Evolutionary conservation across 2,329 filamentous ascomycete genomes (phyloP), one percentile per base, ranked within the genome.

Genomic region (Fusarium sp.): DNA sequence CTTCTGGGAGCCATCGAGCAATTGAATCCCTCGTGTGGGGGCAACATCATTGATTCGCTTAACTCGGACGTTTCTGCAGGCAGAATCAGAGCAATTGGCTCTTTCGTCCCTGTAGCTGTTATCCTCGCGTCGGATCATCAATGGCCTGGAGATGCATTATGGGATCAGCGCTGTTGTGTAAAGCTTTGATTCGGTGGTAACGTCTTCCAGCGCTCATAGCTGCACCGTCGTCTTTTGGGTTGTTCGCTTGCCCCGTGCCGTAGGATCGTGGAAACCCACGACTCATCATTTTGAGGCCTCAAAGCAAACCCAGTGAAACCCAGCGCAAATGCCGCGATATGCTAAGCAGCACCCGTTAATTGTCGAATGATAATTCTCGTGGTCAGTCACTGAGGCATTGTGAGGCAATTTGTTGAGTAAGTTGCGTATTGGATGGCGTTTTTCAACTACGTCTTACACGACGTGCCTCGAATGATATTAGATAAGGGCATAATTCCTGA

Each of bases 141-240:
- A 52, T 50, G 28, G 29, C 26, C 34, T 39, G 47, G 47, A 28
- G 52, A 51, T 26, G 45, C 26, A 38, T 58, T 34, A 39, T 43
- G 51, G 40, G 61, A 69, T 68, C 64, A 36, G 64, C 59, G 38
- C 22, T 57, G 55, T 58, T 52, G 53, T 44, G 52, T 55, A 54
- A 65, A 40, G 32, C 24, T 49, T 19, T 58, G 42, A 53, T 54
- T 64, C 42, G 52, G 39, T 29, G 22, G 26, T 24, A 7, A 13
- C 25, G 26, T 43, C 11, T 11, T 25, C 15, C 35, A 11, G 35
- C 11, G 19, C 48, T 42, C 46, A 52, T 42, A 25, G 19, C 38
- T 55, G 41, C 22, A 59, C 22, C 36, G 9, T n/a, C 13, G 24
- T 15, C 28, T 34, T 39, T 38, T 11, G 26, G 50, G 39, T 52